phyloP scores from a whole-genome alignment of 176 grass and related monocot species.

The Bonia amplexicaulis region DNA sequence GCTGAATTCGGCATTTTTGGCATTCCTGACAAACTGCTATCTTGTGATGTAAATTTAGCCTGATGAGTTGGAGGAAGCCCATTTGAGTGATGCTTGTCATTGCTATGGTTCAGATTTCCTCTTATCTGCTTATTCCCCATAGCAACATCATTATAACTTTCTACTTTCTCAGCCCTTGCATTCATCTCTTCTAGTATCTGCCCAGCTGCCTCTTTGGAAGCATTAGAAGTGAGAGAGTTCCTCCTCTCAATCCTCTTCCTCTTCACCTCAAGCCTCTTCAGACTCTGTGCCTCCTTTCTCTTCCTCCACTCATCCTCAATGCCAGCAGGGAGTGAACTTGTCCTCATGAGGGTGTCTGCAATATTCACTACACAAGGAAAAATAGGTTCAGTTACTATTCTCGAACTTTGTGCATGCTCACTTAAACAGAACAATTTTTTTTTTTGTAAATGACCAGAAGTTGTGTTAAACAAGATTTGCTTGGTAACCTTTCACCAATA shows the following conservation, averaged over 20 bases:
- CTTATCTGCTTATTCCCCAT: constrained; percentile 9
- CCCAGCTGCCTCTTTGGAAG: constrained; percentile 16
- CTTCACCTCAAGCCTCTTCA: constrained; percentile 64
- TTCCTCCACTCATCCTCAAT: constrained; percentile 42
- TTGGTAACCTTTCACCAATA: neutral
- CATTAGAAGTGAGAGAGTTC: constrained; percentile 38
- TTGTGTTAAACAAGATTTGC: neutral
- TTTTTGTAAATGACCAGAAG: neutral
- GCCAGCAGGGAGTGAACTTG: constrained; percentile 52
- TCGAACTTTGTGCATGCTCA: neutral
- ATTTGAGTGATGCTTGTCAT: neutral
- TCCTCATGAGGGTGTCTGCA: constrained; percentile 36
- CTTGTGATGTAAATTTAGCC: constrained; percentile 12
- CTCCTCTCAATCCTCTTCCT: constrained; percentile 59
- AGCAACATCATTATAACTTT: constrained; percentile 5
- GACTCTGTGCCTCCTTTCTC: constrained; percentile 48
- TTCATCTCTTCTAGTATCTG: constrained; percentile 28
- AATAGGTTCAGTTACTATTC: neutral
- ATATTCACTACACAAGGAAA: neutral
- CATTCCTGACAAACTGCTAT: neutral
- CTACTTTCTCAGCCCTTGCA: constrained; percentile 9
- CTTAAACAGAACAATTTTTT: neutral
- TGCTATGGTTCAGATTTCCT: constrained; percentile 10
- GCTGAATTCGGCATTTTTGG: constrained; percentile 11
- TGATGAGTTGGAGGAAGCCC: constrained; percentile 20